Evolutionary conservation across 306 rosid genomes (phyloP).

Genomic region (Hylodesmum podocarpum): DNA sequence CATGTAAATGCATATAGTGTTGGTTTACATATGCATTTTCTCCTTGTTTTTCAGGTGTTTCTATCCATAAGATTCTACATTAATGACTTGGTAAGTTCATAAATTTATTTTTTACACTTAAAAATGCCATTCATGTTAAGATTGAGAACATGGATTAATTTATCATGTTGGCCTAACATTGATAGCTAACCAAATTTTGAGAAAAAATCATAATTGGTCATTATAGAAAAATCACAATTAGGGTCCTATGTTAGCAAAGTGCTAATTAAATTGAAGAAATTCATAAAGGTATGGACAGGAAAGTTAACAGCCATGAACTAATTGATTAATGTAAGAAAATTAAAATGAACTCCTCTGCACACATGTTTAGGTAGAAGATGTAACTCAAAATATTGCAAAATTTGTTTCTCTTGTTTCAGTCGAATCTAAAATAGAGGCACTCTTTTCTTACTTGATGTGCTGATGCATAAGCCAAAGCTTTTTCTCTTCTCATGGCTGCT

Average conservation of each 20-base stretch:
- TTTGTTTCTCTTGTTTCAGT: not conserved
- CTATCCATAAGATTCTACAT: not conserved
- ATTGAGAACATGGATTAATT: not conserved
- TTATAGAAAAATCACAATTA: not conserved
- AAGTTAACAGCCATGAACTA: not conserved
- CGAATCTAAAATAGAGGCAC: not conserved
- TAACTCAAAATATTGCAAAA: not conserved
- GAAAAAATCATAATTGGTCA: not conserved
- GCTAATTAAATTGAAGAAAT: not conserved
- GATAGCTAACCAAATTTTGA: too few species aligned
- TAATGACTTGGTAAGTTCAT: not conserved
- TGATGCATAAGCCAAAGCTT: constrained; percentile 81
- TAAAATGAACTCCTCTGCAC: not conserved
- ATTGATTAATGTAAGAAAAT: not conserved
- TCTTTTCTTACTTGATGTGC: constrained; percentile 70
- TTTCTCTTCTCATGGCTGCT: constrained; percentile 89
- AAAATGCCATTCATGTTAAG: not conserved
- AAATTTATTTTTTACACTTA: not conserved
- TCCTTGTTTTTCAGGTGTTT: not conserved
- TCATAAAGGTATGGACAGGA: not conserved
- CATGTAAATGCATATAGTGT: not conserved
- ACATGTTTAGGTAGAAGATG: not conserved
- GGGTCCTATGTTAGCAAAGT: not conserved
- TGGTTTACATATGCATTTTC: not conserved
- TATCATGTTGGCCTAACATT: not conserved